phyloP scores from a whole-genome alignment of 805 yeast species.

The Candida loeiensis region DNA sequence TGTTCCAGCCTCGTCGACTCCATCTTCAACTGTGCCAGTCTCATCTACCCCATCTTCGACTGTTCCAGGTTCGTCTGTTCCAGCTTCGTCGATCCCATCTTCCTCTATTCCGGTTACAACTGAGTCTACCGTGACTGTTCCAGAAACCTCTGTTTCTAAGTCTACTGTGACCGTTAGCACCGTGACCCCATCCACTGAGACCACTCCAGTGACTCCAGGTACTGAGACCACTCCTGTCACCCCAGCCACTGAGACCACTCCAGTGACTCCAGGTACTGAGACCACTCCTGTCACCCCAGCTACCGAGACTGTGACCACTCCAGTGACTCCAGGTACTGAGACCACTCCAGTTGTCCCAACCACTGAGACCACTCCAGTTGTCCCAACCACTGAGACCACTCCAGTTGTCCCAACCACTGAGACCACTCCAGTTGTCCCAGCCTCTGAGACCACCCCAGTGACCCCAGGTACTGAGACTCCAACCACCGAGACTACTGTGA shows the following conservation, averaged over 20 bases:
- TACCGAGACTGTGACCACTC: slow-evolving; percentile 31
- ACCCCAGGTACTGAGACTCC: neutral
- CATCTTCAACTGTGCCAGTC: neutral
- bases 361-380: slow-evolving; percentile 1
- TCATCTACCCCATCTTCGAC: neutral
- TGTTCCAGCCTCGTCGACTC: slow-evolving; percentile 1
- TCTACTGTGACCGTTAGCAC: slow-evolving; percentile 6
- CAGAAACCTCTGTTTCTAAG: neutral
- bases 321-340: neutral
- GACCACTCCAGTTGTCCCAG: slow-evolving; percentile 6
- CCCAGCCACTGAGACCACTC: slow-evolving; percentile 8
- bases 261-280: slow-evolving; percentile 14
- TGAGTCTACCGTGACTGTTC: neutral
- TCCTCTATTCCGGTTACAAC: neutral
- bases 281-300: slow-evolving; percentile 33
- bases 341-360: slow-evolving; percentile 1
- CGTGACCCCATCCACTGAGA: slow-evolving; percentile 4
- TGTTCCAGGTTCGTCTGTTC: neutral
- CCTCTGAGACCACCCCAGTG: slow-evolving; percentile 1
- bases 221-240: slow-evolving; percentile 5
- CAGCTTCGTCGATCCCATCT: neutral
- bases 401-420: slow-evolving; percentile 17
- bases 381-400: neutral
- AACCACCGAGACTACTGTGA: slow-evolving; percentile 16
- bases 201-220: slow-evolving; percentile 4